phyloP scores from a whole-genome alignment of 202 grass and related monocot genomes.

The Cymbopogon flexuosus region DNA sequence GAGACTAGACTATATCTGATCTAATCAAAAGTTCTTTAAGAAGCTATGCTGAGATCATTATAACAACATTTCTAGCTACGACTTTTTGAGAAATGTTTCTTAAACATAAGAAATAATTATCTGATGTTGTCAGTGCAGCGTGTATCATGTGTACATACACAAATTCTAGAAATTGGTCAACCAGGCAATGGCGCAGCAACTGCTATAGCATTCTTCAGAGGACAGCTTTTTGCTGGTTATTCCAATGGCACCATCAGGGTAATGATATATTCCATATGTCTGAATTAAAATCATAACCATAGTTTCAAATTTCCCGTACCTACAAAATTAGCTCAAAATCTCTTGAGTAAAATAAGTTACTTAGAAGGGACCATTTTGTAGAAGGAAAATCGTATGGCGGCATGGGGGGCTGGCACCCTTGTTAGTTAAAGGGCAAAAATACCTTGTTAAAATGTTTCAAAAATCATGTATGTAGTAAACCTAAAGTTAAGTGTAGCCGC shows the following conservation, averaged over 20 bases:
- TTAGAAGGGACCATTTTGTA: neutral
- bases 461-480: too few relatives aligned
- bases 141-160: conserved; percentile 96
- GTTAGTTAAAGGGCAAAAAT: too few relatives aligned
- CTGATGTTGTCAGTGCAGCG: conserved; percentile 63
- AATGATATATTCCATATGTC: conserved; percentile 36
- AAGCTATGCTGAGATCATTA: neutral
- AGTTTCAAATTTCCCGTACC: neutral
- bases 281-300: conserved; percentile 7
- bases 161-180: conserved; percentile 87
- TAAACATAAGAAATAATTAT: conserved; percentile 37
- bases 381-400: too few relatives aligned
- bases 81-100: conserved; percentile 6
- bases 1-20: conserved; percentile 12
- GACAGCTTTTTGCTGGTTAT: conserved; percentile 82
- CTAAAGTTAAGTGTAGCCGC: too few relatives aligned
- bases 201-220: conserved; percentile 87
- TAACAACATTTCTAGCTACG: neutral
- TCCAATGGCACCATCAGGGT: conserved; percentile 84
- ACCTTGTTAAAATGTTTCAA: too few relatives aligned
- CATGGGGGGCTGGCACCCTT: too few relatives aligned
- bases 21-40: conserved; percentile 11
- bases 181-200: conserved; percentile 59
- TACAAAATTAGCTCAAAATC: neutral
- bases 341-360: neutral